Base-by-base conservation (phyloP, 208 protist species). In the Leptomonas pyrrhocoris region DNA sequence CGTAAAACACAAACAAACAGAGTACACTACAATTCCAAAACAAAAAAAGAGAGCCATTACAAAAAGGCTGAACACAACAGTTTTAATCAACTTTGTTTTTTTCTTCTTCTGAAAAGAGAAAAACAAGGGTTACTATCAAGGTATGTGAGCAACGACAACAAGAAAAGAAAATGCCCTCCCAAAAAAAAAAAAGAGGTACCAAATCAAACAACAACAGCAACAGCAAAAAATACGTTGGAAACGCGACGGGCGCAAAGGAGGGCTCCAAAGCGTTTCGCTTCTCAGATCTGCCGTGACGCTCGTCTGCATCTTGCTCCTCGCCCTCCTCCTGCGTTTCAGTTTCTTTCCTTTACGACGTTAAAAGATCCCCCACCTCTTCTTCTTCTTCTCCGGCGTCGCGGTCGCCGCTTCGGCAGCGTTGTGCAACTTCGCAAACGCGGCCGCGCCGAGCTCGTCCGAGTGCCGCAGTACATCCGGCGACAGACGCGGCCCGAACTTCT, bases 401-500 rank as follows among this genome's bases (percentile, higher is more conserved):
- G 19, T 27, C 30, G 45, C 46, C 42, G 4, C 61, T 9, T 45
- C 74, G 7, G 18, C 36, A 12, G 18, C 21, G 46, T 48, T 72
- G 38, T 70, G 64, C 50, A 70, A 15, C 64, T 70, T 61, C 9
- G 50, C 64, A 25, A 34, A 53, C 18, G 59, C 51, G 9, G 60
- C 51, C 16, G 74, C 59, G 25, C 73, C 73, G 4, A 62, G 23
- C 31, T 72, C 53, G 21, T 88, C 80, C 9, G 79, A 87, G 30
- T 81, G 70, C 27, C 50, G 51, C 46, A 92, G 77, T 50, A 80
- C 60, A 5, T 80, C 66, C 11, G 42, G 61, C 1, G 69, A 12
- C 42, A 79, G 15, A 21, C 66, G 73, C 40, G 78, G 48, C 13
- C 90, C 90, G 64, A 94, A 95, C 59, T 89, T 90, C 61, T 96